A percentile compares a stretch with the other conserved stretches of the same genome.
phyloP scores from a whole-genome alignment of 2,329 filamentous ascomycete species.

The Lachnellula suecica region DNA sequence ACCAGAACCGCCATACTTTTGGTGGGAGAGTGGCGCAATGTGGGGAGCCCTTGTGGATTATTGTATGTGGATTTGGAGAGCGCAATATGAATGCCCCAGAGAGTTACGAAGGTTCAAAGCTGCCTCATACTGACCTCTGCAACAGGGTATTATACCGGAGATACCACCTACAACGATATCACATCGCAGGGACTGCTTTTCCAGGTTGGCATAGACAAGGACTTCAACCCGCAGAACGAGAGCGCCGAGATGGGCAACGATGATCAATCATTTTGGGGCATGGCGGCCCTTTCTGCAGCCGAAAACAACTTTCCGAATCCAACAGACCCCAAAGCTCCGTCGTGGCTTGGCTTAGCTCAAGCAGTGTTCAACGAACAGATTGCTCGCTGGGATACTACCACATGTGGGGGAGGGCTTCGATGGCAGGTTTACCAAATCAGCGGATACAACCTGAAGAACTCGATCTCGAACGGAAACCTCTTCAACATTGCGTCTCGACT shows the following conservation, averaged over 20 bases:
- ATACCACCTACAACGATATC: slow-evolving; percentile 67
- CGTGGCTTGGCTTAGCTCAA: slow-evolving; percentile 70
- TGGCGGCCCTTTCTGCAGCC: slow-evolving; percentile 67
- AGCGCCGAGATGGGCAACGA: slow-evolving; percentile 68
- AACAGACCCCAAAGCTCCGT: slow-evolving; percentile 46
- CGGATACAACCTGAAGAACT: slow-evolving; percentile 76
- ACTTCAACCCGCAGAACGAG: slow-evolving; percentile 76
- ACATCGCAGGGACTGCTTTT: slow-evolving; percentile 66
- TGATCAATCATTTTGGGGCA: slow-evolving; percentile 72
- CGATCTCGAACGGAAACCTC: slow-evolving; percentile 59
- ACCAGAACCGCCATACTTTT: slow-evolving; percentile 36
- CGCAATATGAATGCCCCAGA: background rate
- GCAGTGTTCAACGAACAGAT: slow-evolving; percentile 79
- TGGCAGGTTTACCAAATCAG: slow-evolving; percentile 86
- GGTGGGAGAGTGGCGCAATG: slow-evolving; percentile 68
- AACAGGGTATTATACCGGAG: slow-evolving; percentile 68
- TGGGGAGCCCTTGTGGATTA: slow-evolving; percentile 72
- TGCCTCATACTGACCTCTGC: background rate
- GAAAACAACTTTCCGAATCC: slow-evolving; percentile 64
- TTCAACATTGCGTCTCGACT: slow-evolving; percentile 63
- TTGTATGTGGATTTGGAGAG: slow-evolving; percentile 35
- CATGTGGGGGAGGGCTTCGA: slow-evolving; percentile 70
- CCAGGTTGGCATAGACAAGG: slow-evolving; percentile 68
- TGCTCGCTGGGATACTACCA: slow-evolving; percentile 64
- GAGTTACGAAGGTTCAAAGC: background rate